Evolutionary conservation across 176 grass and related monocot genomes (phyloP), one percentile per base, ranked within the genome.

Genomic region (Hyparrhenia diplandra): DNA sequence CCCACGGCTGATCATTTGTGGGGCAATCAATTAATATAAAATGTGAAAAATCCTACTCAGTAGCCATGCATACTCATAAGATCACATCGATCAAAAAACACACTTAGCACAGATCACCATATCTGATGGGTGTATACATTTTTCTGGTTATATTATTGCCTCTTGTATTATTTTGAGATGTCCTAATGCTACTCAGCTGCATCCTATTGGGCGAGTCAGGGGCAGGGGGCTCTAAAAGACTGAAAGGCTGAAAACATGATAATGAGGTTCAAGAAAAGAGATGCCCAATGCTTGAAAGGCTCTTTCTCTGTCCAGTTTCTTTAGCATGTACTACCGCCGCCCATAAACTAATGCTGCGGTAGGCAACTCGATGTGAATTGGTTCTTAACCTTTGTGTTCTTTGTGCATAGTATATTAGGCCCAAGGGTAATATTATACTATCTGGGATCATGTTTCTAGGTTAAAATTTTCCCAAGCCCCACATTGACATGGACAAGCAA

Each of bases 281-380:
- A 51, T 51, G 49, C 74, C 68, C 74, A 75, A 83, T 63, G 80
- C 74, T 62, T 73, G 79, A 79, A 86, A 83, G 74, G 52, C 69
- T 68, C 88, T 90, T 90, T 79, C 49, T 62, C 79, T 86, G 74
- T 79, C 88, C 39, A 63, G 75, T 67, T 62, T 86, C 31, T 86
- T 83, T 79, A 68, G 21, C 60, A 41, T 78, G 74, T 78, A 78
- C 27, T 11, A 23, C 32, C 32, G 31, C 16, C 16, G 17, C 47
- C 17, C 69, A 58, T 86, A 90, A 86, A 86, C 79, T 83, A 90
- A 88, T 90, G 68, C 1, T 30, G 25, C 30, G 29, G 47, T 71
- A 79, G 75, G 41, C 68, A 68, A 74, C 60, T 81, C 78, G 52
- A 83, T 81, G 73, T 69, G 71, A 66, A 74, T 61, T 82, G 88